Conservation (phyloP, 352 stramenopile species). For the Phytophthora pisi region DNA sequence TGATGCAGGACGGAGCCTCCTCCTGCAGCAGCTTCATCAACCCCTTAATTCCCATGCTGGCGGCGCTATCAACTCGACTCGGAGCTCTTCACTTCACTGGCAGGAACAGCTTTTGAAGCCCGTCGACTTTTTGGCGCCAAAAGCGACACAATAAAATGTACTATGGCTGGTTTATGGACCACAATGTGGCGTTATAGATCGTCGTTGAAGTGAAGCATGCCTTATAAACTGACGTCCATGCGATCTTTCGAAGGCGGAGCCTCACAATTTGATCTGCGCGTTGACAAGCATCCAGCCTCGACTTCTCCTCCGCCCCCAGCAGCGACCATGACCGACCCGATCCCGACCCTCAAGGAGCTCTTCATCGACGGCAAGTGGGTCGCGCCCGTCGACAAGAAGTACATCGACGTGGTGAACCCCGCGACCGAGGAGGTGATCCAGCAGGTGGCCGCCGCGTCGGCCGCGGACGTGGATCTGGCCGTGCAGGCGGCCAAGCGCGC, state of each 20-base stretch:
- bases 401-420: constrained; percentile 68
- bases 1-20: constrained; percentile 96
- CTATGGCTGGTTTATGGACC: not conserved
- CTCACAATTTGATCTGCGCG: not conserved
- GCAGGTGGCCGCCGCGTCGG: constrained; percentile 49
- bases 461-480: constrained; percentile 53
- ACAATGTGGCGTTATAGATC: not conserved
- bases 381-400: constrained; percentile 39
- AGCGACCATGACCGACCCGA: constrained; percentile 28
- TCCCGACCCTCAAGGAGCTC: constrained; percentile 56
- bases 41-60: constrained; percentile 98
- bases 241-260: constrained; percentile 2
- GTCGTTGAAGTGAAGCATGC: not conserved
- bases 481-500: constrained; percentile 53
- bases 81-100: not conserved
- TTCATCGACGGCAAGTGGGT: constrained; percentile 73
- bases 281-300: not conserved
- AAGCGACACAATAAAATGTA: not conserved
- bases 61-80: no score
- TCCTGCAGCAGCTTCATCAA: constrained; percentile 99
- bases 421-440: constrained; percentile 59
- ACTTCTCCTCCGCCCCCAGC: not conserved
- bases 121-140: not conserved
- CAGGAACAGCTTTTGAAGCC: not conserved
- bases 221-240: not conserved